phyloP scores from a whole-genome alignment of 306 rosid genomes.

The Prunus padus region DNA sequence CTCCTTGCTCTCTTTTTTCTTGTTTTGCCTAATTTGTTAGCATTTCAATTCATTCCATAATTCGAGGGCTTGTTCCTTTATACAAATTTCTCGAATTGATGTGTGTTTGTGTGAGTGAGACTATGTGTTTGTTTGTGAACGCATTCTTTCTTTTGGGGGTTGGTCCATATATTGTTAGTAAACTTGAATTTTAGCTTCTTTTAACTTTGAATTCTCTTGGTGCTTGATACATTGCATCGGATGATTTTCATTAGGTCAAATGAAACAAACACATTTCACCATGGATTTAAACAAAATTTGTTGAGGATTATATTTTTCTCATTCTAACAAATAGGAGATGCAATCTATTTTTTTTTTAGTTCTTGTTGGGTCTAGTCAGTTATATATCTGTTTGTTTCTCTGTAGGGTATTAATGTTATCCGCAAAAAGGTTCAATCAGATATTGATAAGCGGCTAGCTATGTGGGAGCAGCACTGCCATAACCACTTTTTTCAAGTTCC shows the following conservation, averaged over 20 bases:
- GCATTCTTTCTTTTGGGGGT: not conserved
- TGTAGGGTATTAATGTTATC: slow-evolving; percentile 57
- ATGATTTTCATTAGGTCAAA: not conserved
- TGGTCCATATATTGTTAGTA: too few relatives aligned
- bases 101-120: not conserved
- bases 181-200: not conserved
- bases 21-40: not conserved
- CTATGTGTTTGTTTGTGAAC: not conserved
- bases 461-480: slow-evolving; percentile 81
- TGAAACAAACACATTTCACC: too few relatives aligned
- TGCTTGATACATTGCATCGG: not conserved
- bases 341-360: not conserved
- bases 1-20: not conserved
- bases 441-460: slow-evolving; percentile 53
- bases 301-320: not conserved
- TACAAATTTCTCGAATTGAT: not conserved
- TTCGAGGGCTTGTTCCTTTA: not conserved
- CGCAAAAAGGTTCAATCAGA: slow-evolving; percentile 50
- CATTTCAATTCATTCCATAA: not conserved
- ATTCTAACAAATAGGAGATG: not conserved
- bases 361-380: not conserved
- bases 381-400: not conserved
- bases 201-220: not conserved
- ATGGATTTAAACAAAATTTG: not conserved
- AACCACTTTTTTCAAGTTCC: slow-evolving; percentile 72